Evolutionary conservation across 73 alveolate genomes (phyloP), one percentile per base, ranked within the genome.

Genomic region (Paraurostyla sp.): DNA sequence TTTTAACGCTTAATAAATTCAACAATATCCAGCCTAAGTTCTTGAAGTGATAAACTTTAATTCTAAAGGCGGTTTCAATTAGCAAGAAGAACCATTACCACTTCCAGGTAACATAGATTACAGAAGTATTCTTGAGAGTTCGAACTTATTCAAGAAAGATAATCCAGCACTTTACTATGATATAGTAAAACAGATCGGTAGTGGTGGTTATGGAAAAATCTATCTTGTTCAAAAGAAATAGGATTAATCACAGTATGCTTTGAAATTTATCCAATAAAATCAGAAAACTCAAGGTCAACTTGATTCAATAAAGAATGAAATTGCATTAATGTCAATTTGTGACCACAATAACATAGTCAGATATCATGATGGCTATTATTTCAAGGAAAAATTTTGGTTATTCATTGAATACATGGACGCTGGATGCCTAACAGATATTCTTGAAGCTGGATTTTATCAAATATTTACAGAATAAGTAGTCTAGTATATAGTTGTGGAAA

Each of bases 121-220:
- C 35, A 78, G 41, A 40, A 3, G 50, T 3, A 16, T 78, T 2
- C 18, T 78, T 7, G 89, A 78, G 30, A 88, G 58, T 89, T 92
- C 69, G 85, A 80, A 92, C 82, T 80, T 42, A 22, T 78, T 78
- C 50, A 78, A 78, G 41, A 4, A 71, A 29, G 93, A 85, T 35
- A 59, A 85, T 38, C 93, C 93, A 4, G 82, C 93, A 23, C 1
- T 36, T 15, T 71, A 27, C 48, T 90, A 90, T 33, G 87, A 90
- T 50, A 82, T 90, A 4, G 84, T 90, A 0, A 81, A 90, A 43
- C 16, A 80, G 50, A 36, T 90, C n/a, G 95, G 95, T 9, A 32
- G 49, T 57, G 95, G 95, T 7, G 71, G 69, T 23, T 90, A 81
- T 43, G 95, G 95, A 1, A 90, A 90, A 42, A 82, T 90, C 11